Evolutionary conservation across 2,329 filamentous ascomycete genomes (phyloP), one percentile per base, ranked within the genome.

Genomic region (Aureobasidium lini): DNA sequence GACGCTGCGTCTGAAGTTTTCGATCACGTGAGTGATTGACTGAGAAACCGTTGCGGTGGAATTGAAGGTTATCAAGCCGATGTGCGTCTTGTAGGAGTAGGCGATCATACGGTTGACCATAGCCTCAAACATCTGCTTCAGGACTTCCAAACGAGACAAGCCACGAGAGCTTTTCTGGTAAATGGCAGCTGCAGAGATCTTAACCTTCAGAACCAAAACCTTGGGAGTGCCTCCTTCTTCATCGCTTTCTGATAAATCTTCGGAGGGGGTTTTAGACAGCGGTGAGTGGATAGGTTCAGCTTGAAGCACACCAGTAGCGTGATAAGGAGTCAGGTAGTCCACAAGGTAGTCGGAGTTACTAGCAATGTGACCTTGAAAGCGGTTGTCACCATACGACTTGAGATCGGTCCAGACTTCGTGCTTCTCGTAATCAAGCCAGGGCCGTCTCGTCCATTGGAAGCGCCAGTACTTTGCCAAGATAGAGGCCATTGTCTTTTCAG

Each of bases 81-180:
- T 62, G 49, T 74, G 70, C 0, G 69, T 72, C 46, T 69, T 66
- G 62, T 69, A 73, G 40, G 67, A 65, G 59, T 74, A 73, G 2
- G 72, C 73, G n/a, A 74, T 62, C 1, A 71, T 63, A 6, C 71
- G 63, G 56, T 75, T 73, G 61, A 74, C 65, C 59, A 72, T 67
- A 6, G 69, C 67, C 42, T 71, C 67, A 56, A 74, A 75, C 63
- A 73, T 70, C 53, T 74, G 68, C 61, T 74, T 72, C 15, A 71
- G 60, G 3, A 73, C 70, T 42, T 72, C 70, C 9, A 74, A 63
- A 10, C 69, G 63, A 29, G 60, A 42, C 11, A 57, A 7, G 18
- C 15, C n/a, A 16, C 34, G 23, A 34, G 49, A 7, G 0, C 9
- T 6, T 15, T 49, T n/a, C 7, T 36, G 2, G 7, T 5, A 16